Evolutionary conservation across 73 alveolate species (phyloP).

Genomic region (Uronychia setigera): DNA sequence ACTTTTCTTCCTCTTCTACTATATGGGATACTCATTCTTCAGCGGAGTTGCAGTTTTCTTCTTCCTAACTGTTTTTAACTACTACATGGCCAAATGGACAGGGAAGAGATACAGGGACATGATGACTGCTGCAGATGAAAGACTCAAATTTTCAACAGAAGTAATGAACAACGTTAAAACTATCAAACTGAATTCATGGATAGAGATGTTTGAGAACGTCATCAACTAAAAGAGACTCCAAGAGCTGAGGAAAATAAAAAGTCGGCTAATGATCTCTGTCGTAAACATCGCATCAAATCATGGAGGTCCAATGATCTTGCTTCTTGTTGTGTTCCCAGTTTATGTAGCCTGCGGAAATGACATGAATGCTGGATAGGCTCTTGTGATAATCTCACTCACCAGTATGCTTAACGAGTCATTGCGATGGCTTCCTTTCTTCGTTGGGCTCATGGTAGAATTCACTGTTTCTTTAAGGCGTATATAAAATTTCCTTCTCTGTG

Average conservation of each 20-base stretch:
- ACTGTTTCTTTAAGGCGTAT: slow-evolving; percentile 78
- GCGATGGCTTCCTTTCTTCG: slow-evolving; percentile 74
- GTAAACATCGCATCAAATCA: background rate
- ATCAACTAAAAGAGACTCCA: slow-evolving; percentile 12
- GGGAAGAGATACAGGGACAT: slow-evolving; percentile 29
- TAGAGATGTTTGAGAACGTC: slow-evolving; percentile 34
- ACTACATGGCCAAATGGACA: slow-evolving; percentile 12
- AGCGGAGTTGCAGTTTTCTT: slow-evolving; percentile 48
- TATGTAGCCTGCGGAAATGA: slow-evolving; percentile 27
- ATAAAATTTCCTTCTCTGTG: slow-evolving; percentile 72
- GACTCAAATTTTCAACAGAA: slow-evolving; percentile 54
- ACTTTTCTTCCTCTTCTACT: slow-evolving; percentile 47
- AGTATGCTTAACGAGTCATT: slow-evolving; percentile 75
- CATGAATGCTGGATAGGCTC: slow-evolving; percentile 20
- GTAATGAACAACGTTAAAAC: slow-evolving; percentile 57
- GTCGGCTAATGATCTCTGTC: slow-evolving; percentile 9
- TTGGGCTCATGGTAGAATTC: slow-evolving; percentile 77
- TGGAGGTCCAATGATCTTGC: slow-evolving; percentile 23
- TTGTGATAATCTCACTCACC: slow-evolving; percentile 12
- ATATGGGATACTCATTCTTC: slow-evolving; percentile 45
- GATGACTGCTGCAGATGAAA: slow-evolving; percentile 23
- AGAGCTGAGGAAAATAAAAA: slow-evolving; percentile 29
- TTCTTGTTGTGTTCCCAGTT: slow-evolving; percentile 35
- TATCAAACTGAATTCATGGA: slow-evolving; percentile 65
- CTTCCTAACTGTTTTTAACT: slow-evolving; percentile 26